phyloP scores from a whole-genome alignment of 2,329 filamentous ascomycete species.

The Tolypocladium cylindrosporum region DNA sequence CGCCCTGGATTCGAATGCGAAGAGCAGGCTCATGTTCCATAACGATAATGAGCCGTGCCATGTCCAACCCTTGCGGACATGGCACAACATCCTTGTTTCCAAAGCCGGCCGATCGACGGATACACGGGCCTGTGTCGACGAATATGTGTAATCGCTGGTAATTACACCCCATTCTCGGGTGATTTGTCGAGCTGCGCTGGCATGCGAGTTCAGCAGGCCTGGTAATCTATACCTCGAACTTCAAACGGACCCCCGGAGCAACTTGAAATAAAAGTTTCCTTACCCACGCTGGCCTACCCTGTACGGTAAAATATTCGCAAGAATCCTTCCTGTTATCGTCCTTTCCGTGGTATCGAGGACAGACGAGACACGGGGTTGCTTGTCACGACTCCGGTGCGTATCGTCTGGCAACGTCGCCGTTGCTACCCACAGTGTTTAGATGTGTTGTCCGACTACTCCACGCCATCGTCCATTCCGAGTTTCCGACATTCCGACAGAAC shows the following conservation, averaged over 20 bases:
- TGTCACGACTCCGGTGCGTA: not conserved
- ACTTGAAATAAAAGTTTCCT: not conserved
- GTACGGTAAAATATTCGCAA: not conserved
- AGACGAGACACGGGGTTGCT: not conserved
- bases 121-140: not conserved
- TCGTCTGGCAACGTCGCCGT: not conserved
- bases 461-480: not conserved
- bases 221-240: not conserved
- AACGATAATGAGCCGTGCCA: not conserved
- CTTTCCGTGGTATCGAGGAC: not conserved
- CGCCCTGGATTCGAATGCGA: not conserved
- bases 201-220: no score
- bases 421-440: not conserved
- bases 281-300: not conserved
- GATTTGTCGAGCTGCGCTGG: not conserved
- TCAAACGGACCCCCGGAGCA: not conserved
- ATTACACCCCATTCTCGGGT: not conserved
- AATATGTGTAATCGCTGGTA: not conserved
- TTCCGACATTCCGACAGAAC: conserved; percentile 2
- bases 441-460: not conserved
- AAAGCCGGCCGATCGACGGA: not conserved
- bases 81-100: not conserved
- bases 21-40: not conserved
- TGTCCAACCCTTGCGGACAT: not conserved
- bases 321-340: not conserved